A percentile compares a stretch with the other conserved stretches of the same genome.
Conservation (phyloP, 805 yeast species). For the Candida nanaspora region DNA sequence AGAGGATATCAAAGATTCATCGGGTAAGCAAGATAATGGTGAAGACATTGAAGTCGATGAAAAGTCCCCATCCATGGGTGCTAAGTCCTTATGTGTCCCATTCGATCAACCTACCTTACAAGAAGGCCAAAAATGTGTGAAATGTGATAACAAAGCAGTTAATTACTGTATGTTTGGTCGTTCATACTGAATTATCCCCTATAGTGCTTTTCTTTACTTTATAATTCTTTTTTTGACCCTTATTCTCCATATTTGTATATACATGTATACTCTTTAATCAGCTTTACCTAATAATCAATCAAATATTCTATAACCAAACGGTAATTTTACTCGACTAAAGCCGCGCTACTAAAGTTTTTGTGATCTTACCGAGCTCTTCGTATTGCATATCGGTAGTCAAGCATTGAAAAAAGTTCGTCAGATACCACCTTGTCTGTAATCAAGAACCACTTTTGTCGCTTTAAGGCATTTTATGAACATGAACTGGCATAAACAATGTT, state of each 20-base stretch:
- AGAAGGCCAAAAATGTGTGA: conserved; percentile 78
- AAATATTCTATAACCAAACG: no score
- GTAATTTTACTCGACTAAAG: not conserved
- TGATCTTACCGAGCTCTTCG: no score
- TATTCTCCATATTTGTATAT: not conserved
- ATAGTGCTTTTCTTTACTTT: not conserved
- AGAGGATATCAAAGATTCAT: conserved; percentile 89
- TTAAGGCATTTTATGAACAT: no score
- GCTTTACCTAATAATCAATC: no score
- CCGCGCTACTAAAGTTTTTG: no score
- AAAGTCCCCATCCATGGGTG: conserved; percentile 98
- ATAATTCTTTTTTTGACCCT: not conserved
- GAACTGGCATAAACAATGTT: no score
- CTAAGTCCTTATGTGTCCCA: conserved; percentile 96
- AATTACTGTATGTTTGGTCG: conserved; percentile 95
- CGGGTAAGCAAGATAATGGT: conserved; percentile 72
- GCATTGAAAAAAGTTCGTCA: no score
- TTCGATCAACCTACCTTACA: conserved; percentile 81
- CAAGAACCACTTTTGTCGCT: no score
- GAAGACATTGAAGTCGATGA: conserved; percentile 89
- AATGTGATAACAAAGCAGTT: conserved; percentile 69
- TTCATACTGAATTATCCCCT: conserved; percentile 56
- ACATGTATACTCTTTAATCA: not conserved
- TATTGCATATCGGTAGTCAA: no score
- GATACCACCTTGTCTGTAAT: no score